Percentiles rank a stretch among this genome's conserved stretches.
These are phyloP conservation scores for Wickerhamiella siamensis DNA, from an alignment of 805 yeast genomes.

Conservation along the genomic window DNA sequence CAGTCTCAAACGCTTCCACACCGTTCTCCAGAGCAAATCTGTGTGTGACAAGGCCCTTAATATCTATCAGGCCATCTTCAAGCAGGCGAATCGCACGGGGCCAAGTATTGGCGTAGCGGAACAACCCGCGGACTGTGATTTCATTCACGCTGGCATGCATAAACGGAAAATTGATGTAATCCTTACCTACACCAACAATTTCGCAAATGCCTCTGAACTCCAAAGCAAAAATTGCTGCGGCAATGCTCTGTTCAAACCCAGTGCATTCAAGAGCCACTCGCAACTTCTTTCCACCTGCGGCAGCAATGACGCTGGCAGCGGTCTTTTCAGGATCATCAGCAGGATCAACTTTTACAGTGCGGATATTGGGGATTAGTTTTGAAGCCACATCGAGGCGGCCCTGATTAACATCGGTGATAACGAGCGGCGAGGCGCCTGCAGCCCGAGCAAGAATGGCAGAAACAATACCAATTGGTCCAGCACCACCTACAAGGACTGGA, in stretches of 20 bases:
- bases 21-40: constrained; percentile 34
- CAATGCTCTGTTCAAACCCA: constrained; percentile 36
- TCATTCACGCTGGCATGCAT: constrained; percentile 41
- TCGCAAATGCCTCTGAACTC: constrained; percentile 35
- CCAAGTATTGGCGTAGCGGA: constrained; percentile 44
- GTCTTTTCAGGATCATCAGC: constrained; percentile 28
- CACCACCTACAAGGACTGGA: constrained; percentile 37
- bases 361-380: constrained; percentile 32
- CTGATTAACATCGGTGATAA: constrained; percentile 35
- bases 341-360: constrained; percentile 31
- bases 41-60: constrained; percentile 37
- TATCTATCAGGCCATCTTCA: constrained; percentile 31
- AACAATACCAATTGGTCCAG: constrained; percentile 46
- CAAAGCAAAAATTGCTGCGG: constrained; percentile 33
- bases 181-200: constrained; percentile 40
- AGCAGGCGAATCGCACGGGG: constrained; percentile 40
- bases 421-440: constrained; percentile 39
- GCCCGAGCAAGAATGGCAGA: constrained; percentile 36
- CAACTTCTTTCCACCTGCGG: constrained; percentile 32
- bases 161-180: constrained; percentile 36
- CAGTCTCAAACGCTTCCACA: constrained; percentile 31
- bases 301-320: constrained; percentile 18
- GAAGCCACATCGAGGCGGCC: constrained; percentile 35
- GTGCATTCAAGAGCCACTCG: constrained; percentile 39
- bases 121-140: constrained; percentile 36